phyloP scores from a whole-genome alignment of 345 rosid species.

The Nephelium lappaceum region DNA sequence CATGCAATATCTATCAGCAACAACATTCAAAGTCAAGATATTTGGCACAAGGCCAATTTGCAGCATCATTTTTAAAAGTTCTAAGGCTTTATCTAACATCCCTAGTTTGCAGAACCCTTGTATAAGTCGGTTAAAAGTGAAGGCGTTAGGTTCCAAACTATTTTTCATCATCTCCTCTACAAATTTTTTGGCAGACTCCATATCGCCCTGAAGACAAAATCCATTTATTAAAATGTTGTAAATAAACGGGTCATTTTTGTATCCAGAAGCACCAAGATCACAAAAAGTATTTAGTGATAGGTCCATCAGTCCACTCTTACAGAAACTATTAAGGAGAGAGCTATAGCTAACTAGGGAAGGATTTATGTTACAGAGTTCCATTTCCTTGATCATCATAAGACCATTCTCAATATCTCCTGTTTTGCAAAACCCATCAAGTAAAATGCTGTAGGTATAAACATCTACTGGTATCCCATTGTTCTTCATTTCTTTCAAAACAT shows the following conservation, averaged over 20 bases:
- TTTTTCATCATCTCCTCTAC: slow-evolving; percentile 43
- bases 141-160: slow-evolving; percentile 32
- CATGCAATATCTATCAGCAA: slow-evolving; percentile 37
- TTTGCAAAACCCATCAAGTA: slow-evolving; percentile 55
- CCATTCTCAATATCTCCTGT: slow-evolving; percentile 41
- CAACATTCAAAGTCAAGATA: slow-evolving; percentile 43
- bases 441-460: slow-evolving; percentile 52
- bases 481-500: slow-evolving; percentile 54
- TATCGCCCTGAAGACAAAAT: slow-evolving; percentile 36
- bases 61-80: slow-evolving; percentile 39
- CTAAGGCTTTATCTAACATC: slow-evolving; percentile 40
- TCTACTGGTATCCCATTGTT: slow-evolving; percentile 37
- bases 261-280: slow-evolving; percentile 36
- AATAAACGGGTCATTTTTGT: slow-evolving; percentile 35
- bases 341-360: slow-evolving; percentile 48
- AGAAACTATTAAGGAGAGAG: slow-evolving; percentile 37
- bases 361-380: slow-evolving; percentile 31
- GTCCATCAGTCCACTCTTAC: slow-evolving; percentile 39
- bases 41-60: slow-evolving; percentile 36
- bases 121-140: slow-evolving; percentile 37
- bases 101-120: slow-evolving; percentile 50
- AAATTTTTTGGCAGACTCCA: slow-evolving; percentile 43
- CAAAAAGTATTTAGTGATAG: slow-evolving; percentile 27
- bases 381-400: slow-evolving; percentile 43
- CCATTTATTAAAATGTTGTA: slow-evolving; percentile 46